Evolutionary conservation across 2,329 filamentous ascomycete genomes (phyloP), one percentile per base, ranked within the genome.

Genomic region (Phyllosticta capitalensis): DNA sequence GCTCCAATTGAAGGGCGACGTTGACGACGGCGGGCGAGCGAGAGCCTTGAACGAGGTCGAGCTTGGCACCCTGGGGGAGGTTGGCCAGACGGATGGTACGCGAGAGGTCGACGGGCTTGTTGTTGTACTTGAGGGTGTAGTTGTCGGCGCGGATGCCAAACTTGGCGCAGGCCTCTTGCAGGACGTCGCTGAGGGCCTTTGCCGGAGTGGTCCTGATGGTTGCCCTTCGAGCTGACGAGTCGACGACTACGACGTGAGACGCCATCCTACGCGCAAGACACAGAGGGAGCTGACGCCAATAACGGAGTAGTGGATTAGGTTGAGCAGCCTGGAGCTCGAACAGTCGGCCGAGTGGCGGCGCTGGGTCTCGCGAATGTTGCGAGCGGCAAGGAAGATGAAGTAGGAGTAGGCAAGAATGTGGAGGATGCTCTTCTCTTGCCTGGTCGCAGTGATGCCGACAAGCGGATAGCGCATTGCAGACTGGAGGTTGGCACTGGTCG

Each of bases 21-120:
- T 88, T 91, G 59, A 99, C 87, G 54, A 88, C 87, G 1, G 90
- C 87, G 0, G 92, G 88, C 0, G 91, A 94, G 60, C 89, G 89
- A 52, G 92, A 94, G 61, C 88, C 86, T 69, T 90, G 86, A 21
- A 96, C 87, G 55, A 99, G 88, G 70, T 97, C 92, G 61, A 99
- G 84, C 70, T 95, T 95, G 61, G 94, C 92, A 63, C 94, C 94
- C 45, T 89, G 83, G 12, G 82, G 80, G 5, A 99, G 85, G 55
- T 91, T 90, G 5, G 91, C 88, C 26, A 92, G 84, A 54, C 92
- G 86, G 71, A 92, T 90, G 50, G 89, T 87, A 59, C 90, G 81
- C 6, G 91, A 92, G 9, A 99, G 82, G 68, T 96, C 91, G 61
- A 99, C 78, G 33, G 84, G 80, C 69, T 92, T 96, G 73, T 92